Conservation (phyloP, 805 yeast genomes). For the Barnettozyma californica region DNA sequence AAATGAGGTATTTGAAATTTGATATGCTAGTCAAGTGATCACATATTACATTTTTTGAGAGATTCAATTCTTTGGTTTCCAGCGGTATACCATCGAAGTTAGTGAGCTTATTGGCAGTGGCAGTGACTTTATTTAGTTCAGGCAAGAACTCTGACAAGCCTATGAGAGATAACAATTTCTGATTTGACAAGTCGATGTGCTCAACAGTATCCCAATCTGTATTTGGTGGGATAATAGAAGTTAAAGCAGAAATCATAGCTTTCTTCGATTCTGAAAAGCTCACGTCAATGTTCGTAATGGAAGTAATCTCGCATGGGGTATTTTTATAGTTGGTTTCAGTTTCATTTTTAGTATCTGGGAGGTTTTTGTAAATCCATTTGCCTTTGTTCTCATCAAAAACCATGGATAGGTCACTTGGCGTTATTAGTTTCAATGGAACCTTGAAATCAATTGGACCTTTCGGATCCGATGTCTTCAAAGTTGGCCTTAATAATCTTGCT, state of each 20-base stretch:
- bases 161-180: conserved; percentile 32
- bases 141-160: conserved; percentile 40
- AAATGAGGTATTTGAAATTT: conserved; percentile 21
- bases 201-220: conserved; percentile 37
- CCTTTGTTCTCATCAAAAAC: conserved; percentile 12
- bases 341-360: conserved; percentile 26
- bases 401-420: conserved; percentile 24
- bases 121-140: conserved; percentile 15
- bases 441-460: conserved; percentile 8
- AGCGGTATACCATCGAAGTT: conserved; percentile 23
- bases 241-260: conserved; percentile 36
- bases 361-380: conserved; percentile 17
- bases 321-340: conserved; percentile 34
- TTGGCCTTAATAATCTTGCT: conserved; percentile 19
- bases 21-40: conserved; percentile 18
- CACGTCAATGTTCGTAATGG: conserved; percentile 23
- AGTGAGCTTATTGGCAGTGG: conserved; percentile 14
- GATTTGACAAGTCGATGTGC: conserved; percentile 30
- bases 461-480: not conserved
- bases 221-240: conserved; percentile 31
- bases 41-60: conserved; percentile 17
- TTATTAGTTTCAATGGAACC: conserved; percentile 15
- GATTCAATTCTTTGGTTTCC: conserved; percentile 6
- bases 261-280: conserved; percentile 43
- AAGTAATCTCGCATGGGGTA: conserved; percentile 21